Evolutionary conservation across 2,329 filamentous ascomycete genomes (phyloP).

Genomic region (Fusarium albosuccineum): DNA sequence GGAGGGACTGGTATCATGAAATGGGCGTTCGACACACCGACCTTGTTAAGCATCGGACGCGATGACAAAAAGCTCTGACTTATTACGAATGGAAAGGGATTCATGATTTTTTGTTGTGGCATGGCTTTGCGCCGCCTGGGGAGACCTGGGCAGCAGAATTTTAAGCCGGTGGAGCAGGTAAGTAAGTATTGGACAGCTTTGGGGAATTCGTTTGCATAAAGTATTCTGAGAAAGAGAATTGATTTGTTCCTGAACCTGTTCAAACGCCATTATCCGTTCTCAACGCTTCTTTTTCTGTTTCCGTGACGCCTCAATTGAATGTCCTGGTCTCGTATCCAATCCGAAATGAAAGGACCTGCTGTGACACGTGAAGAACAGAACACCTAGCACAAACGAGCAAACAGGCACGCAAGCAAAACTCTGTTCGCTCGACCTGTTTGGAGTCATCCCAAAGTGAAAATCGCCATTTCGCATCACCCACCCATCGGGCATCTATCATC

Average conservation of each 20-base stretch:
- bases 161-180: slow-evolving; percentile 17
- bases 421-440: too few species aligned
- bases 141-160: slow-evolving; percentile 14
- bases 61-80: slow-evolving; percentile 96
- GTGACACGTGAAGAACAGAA: slow-evolving; percentile 30
- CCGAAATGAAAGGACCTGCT: slow-evolving; percentile 32
- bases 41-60: slow-evolving; percentile 99
- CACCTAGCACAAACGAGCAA: slow-evolving; percentile 7
- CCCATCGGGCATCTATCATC: slow-evolving; percentile 20
- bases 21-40: slow-evolving; percentile 99
- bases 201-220: background rate
- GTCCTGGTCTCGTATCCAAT: background rate
- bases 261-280: background rate
- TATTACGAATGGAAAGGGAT: slow-evolving; percentile 57
- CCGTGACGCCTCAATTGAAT: slow-evolving; percentile 3
- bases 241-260: background rate
- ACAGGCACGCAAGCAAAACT: background rate
- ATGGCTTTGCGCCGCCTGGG: slow-evolving; percentile 17
- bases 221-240: background rate
- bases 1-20: slow-evolving; percentile 82
- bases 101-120: slow-evolving; percentile 14
- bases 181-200: slow-evolving; percentile 14
- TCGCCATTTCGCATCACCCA: background rate
- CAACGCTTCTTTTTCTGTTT: background rate
- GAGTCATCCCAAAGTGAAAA: background rate